phyloP scores from a whole-genome alignment of 192 early-diverging fungal genomes.

The Allomyces macrogynus region DNA sequence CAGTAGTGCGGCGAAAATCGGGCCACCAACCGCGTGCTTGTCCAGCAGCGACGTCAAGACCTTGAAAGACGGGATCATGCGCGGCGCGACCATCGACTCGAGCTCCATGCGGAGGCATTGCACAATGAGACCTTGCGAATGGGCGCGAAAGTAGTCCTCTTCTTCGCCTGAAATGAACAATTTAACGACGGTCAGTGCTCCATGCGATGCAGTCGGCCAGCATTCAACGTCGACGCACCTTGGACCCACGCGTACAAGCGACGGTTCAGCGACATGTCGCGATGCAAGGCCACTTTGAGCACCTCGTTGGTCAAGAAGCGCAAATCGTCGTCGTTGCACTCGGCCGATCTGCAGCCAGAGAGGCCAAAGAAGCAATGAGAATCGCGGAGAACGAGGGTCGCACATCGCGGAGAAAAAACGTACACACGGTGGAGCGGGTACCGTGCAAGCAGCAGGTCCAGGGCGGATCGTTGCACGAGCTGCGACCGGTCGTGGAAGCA shows the following conservation, averaged over 20 bases:
- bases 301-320: constrained; percentile 48
- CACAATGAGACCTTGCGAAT: constrained; percentile 26
- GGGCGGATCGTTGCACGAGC: constrained; percentile 61
- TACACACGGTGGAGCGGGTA: constrained; percentile 40
- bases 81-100: constrained; percentile 10
- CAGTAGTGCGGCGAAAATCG: constrained; percentile 48
- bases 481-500: constrained; percentile 48
- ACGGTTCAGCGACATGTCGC: constrained; percentile 86
- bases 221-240: constrained; percentile 1
- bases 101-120: constrained; percentile 36
- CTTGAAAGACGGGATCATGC: constrained; percentile 45
- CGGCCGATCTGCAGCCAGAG: constrained; percentile 12
- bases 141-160: constrained; percentile 24
- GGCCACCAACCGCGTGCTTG: constrained; percentile 58
- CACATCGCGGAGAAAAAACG: neutral
- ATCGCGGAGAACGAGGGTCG: neutral
- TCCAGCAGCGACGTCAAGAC: constrained; percentile 74
- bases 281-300: constrained; percentile 55
- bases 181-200: neutral
- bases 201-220: neutral
- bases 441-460: constrained; percentile 61
- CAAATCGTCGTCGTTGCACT: constrained; percentile 40
- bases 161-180: constrained; percentile 13
- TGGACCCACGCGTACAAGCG: constrained; percentile 76
- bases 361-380: constrained; percentile 13